These are phyloP conservation scores for Seiridium unicorne DNA, from an alignment of 2,329 filamentous ascomycete genomes.

Conservation along the genomic window DNA sequence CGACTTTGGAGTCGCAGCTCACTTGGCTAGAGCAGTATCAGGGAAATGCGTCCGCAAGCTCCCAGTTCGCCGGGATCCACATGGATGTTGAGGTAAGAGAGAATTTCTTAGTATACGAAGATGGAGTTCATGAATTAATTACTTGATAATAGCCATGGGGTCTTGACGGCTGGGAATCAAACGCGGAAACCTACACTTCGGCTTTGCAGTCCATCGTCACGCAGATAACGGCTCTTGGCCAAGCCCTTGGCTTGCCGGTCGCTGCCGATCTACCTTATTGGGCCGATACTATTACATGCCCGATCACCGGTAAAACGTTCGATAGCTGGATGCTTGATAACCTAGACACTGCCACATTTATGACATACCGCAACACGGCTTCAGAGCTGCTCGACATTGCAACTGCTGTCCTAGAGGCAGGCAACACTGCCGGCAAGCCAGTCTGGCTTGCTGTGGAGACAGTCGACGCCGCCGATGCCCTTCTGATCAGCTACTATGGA, in stretches of 20 bases:
- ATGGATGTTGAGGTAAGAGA: constrained; percentile 4
- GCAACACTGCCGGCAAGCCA: constrained; percentile 5
- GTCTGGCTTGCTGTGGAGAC: constrained; percentile 10
- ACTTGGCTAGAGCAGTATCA: constrained; percentile 9
- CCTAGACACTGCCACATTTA: constrained; percentile 7
- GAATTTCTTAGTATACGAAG: not conserved
- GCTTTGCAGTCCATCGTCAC: not conserved
- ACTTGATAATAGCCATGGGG: not conserved
- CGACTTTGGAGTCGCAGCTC: constrained; percentile 1
- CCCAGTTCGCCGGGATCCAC: constrained; percentile 2
- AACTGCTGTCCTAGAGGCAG: constrained; percentile 2
- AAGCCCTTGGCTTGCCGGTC: not conserved
- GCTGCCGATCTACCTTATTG: constrained; percentile 8
- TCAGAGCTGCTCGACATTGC: constrained; percentile 6
- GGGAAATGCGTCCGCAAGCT: not conserved
- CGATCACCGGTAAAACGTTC: not conserved
- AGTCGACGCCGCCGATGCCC: constrained; percentile 3
- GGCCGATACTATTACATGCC: constrained; percentile 1
- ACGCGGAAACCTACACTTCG: not conserved
- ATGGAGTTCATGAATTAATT: not conserved
- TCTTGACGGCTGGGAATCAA: constrained; percentile 5
- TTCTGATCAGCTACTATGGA: constrained; percentile 7
- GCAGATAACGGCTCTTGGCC: not conserved
- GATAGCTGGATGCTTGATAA: constrained; percentile 3
- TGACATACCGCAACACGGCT: constrained; percentile 9